Evolutionary conservation across 23 red algal genomes (phyloP).

Genomic region (Gracilariopsis chorda): DNA sequence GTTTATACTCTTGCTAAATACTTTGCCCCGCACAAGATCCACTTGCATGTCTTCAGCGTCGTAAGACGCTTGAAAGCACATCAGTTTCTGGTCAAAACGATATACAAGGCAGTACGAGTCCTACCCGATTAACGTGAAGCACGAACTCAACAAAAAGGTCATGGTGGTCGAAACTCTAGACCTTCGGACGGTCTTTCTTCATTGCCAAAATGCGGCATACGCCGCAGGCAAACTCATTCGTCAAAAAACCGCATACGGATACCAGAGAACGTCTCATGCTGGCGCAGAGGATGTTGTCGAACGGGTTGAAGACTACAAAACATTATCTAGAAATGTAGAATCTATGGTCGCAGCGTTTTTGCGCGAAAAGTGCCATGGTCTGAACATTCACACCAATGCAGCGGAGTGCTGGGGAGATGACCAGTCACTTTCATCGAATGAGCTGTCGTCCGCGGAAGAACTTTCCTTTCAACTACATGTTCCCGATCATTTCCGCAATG

Average conservation of each 20-base stretch:
- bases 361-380: neutral
- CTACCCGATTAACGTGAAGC: too few relatives aligned
- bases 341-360: neutral
- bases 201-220: constrained; percentile 1
- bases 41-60: too few relatives aligned
- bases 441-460: neutral
- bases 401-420: neutral
- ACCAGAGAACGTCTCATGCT: too few relatives aligned
- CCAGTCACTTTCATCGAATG: neutral
- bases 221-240: neutral
- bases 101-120: too few relatives aligned
- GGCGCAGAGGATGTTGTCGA: neutral
- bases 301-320: neutral
- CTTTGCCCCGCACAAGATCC: too few relatives aligned
- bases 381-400: neutral
- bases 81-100: too few relatives aligned
- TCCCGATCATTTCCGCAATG: neutral
- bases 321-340: neutral
- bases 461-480: neutral
- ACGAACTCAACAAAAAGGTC: too few relatives aligned
- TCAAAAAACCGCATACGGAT: neutral
- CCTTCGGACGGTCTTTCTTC: neutral
- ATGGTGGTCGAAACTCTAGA: neutral
- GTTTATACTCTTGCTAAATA: too few relatives aligned
- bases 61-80: too few relatives aligned